Evolutionary conservation across 108 stramenopile species (phyloP).

Genomic region (Conticribra guillardii): DNA sequence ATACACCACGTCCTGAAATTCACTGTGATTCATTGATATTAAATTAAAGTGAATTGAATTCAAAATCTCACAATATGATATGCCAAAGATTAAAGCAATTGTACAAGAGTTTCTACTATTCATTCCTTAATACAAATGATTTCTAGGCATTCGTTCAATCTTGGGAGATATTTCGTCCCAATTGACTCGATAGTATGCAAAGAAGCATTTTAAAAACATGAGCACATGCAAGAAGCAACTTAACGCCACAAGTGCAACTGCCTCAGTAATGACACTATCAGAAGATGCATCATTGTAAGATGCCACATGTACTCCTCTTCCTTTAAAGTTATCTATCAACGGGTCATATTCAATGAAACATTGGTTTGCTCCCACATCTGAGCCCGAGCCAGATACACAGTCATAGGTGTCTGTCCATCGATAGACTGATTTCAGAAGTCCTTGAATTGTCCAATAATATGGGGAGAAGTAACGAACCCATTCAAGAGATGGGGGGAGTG

Average conservation of each 20-base stretch:
- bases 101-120: no score
- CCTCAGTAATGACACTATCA: background rate
- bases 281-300: conserved; percentile 13
- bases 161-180: conserved; percentile 17
- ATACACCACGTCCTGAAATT: no score
- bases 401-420: conserved; percentile 18
- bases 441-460: conserved; percentile 30
- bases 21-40: no score
- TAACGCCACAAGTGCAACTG: background rate
- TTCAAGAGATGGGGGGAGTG: conserved; percentile 7
- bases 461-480: conserved; percentile 15
- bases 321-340: conserved; percentile 15
- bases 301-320: conserved; percentile 31
- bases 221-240: background rate
- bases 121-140: no score
- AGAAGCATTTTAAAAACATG: conserved; percentile 14
- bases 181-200: conserved; percentile 7
- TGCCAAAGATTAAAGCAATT: no score
- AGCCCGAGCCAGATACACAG: conserved; percentile 16
- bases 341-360: conserved; percentile 32
- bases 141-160: no score
- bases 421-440: conserved; percentile 22
- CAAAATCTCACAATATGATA: no score
- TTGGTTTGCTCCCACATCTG: conserved; percentile 22
- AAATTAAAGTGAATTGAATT: no score